Evolutionary conservation across 106 monocot species (phyloP).

Genomic region (Gastrodia elata): DNA sequence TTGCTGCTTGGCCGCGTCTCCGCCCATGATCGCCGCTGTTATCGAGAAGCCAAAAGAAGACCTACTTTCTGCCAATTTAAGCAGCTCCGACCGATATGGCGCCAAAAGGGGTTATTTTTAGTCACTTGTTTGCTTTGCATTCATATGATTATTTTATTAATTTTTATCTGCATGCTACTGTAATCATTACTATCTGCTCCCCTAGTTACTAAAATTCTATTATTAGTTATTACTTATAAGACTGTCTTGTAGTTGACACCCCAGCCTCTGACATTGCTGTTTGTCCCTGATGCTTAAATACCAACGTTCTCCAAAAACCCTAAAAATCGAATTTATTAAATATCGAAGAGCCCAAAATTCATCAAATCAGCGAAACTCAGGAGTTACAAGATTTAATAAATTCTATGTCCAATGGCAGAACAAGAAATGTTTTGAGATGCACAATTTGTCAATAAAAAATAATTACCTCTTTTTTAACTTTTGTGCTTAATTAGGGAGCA

Average conservation of each 20-base stretch:
- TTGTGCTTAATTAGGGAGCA: no score
- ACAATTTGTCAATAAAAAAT: no score
- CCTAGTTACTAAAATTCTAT: no score
- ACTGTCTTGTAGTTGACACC: background rate
- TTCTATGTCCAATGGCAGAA: no score
- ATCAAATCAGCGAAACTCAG: no score
- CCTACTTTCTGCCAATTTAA: constrained; percentile 4
- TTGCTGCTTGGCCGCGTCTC: constrained; percentile 11
- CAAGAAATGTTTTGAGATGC: no score
- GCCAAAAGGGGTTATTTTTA: background rate
- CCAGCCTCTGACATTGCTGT: background rate
- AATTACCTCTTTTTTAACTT: no score
- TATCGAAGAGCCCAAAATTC: no score
- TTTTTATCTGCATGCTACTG: background rate
- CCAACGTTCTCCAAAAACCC: background rate
- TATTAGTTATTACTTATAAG: no score
- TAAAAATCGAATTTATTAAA: no score
- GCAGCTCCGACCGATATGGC: background rate
- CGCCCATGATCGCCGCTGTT: constrained; percentile 8
- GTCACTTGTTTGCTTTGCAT: background rate
- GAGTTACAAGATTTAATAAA: no score
- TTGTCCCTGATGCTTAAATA: background rate
- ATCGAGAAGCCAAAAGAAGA: constrained; percentile 12
- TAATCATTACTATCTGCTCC: no score
- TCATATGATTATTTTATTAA: background rate